Base-by-base conservation (phyloP, 2,329 filamentous ascomycete species). In the Aspergillus glaucus region DNA sequence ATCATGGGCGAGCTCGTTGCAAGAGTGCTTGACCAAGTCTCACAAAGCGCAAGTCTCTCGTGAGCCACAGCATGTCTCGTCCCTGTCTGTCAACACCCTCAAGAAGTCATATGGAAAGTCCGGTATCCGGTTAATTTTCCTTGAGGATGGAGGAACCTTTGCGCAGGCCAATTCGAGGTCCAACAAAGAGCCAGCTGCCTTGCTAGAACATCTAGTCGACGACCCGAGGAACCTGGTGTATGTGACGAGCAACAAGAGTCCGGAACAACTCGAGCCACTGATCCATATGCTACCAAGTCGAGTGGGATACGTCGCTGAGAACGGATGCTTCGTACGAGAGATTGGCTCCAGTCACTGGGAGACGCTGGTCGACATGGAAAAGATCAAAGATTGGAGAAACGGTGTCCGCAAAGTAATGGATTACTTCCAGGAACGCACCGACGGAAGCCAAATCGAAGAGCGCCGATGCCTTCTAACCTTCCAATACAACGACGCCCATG, bases 141-240 rank as follows among this genome's bases (percentile, higher is more conserved):
- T 97, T 40, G 91, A 96, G 62, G 93, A 94, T 62, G 89, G 95
- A 64, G 88, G 88, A 22, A 95, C 89, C 0, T 75, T 95, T 8
- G 85, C 89, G 45, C 86, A 83, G 51, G 88, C 87, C 75, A 85
- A 86, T 4, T 83, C 85, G 0, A 81, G 86, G 51, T 85, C 82
- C 47, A 83, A 85, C 58, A 86, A 88, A 72, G 81, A 87, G 34
- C 87, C 88, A 2, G 76, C 91, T 28, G 85, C 91, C 55, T 81
- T 88, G 0, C 70, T 96, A 6, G 88, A 86, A 57, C 86, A 92
- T 47, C 72, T 96, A 14, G 75, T 91, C 3, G 73, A 82, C 4
- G 88, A 95, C 61, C 79, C 84, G 34, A 82, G 80, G 53, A 96
- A 96, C 63, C 83, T 81, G 1, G 84, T 96, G 34, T 97, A 95